Evolutionary conservation across 1,284 basidiomycete species (phyloP).

Genomic region (Clitocybe nebularis): DNA sequence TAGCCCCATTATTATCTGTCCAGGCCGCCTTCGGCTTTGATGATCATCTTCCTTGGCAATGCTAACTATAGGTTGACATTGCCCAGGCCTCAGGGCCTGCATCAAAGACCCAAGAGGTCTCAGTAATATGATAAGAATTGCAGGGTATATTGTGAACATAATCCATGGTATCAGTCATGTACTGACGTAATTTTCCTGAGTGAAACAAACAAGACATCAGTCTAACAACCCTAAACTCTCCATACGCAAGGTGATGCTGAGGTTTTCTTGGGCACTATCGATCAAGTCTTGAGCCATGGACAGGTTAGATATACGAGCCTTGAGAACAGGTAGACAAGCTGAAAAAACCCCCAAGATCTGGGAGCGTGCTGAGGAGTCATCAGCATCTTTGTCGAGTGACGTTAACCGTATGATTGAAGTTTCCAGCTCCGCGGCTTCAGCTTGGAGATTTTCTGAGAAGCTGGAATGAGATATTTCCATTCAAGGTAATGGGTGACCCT

Average conservation of each 20-base stretch:
- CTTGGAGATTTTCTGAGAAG: conserved; percentile 28
- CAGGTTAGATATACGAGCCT: conserved; percentile 40
- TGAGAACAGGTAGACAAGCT: conserved; percentile 40
- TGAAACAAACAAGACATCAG: conserved; percentile 7
- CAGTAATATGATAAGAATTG: too few relatives aligned
- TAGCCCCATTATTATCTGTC: too few relatives aligned
- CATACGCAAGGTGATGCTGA: conserved; percentile 37
- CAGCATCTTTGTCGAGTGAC: conserved; percentile 1
- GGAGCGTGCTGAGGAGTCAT: conserved; percentile 19
- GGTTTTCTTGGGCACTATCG: conserved; percentile 42
- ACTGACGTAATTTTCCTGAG: too few relatives aligned
- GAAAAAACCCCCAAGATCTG: conserved; percentile 36
- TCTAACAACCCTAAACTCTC: conserved; percentile 36
- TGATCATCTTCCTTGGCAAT: too few relatives aligned
- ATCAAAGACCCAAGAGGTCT: too few relatives aligned
- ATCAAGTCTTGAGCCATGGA: conserved; percentile 42
- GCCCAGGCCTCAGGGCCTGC: too few relatives aligned
- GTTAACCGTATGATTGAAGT: conserved; percentile 33
- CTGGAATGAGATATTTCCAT: background rate
- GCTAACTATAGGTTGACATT: too few relatives aligned
- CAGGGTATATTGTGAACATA: too few relatives aligned
- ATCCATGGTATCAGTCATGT: too few relatives aligned
- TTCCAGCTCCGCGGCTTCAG: conserved; percentile 31
- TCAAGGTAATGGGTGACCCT: background rate
- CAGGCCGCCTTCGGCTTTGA: too few relatives aligned